Conservation (phyloP, 805 yeast species). For the Starmera dryadoides region DNA sequence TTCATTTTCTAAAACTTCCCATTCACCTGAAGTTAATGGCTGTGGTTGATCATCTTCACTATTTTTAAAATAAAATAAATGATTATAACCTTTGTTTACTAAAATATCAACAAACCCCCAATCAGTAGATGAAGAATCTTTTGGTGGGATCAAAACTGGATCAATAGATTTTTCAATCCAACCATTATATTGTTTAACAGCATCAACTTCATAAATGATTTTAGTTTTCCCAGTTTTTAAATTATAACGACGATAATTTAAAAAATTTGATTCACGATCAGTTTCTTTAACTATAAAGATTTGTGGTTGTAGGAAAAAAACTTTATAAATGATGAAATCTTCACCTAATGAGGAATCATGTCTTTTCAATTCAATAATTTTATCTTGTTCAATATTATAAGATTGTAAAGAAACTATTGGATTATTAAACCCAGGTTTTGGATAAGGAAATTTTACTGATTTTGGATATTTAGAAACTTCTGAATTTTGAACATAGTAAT, state of each 20-base stretch:
- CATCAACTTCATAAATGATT: slow-evolving; percentile 38
- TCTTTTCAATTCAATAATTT: slow-evolving; percentile 24
- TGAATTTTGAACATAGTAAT: slow-evolving; percentile 56
- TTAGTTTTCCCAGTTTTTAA: slow-evolving; percentile 22
- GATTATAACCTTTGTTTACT: slow-evolving; percentile 57
- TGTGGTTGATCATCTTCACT: slow-evolving; percentile 44
- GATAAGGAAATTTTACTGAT: slow-evolving; percentile 56
- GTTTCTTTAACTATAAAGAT: slow-evolving; percentile 49
- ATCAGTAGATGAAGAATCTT: slow-evolving; percentile 12
- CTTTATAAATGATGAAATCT: slow-evolving; percentile 57
- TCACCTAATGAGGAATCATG: slow-evolving; percentile 23
- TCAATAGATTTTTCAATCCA: slow-evolving; percentile 74
- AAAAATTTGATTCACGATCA: slow-evolving; percentile 57
- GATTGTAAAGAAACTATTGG: slow-evolving; percentile 55
- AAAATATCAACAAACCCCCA: slow-evolving; percentile 79
- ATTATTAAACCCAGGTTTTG: slow-evolving; percentile 76
- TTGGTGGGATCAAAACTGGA: slow-evolving; percentile 46
- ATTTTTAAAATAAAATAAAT: slow-evolving; percentile 77
- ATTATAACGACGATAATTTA: slow-evolving; percentile 45
- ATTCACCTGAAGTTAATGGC: slow-evolving; percentile 65
- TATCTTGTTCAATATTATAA: slow-evolving; percentile 27
- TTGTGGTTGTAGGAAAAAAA: slow-evolving; percentile 51
- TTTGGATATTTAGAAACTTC: slow-evolving; percentile 52
- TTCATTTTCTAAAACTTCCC: slow-evolving; percentile 79
- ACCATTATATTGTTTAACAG: slow-evolving; percentile 40